Conservation (phyloP, 2,329 filamentous ascomycete genomes). For the Botryotinia calthae region DNA sequence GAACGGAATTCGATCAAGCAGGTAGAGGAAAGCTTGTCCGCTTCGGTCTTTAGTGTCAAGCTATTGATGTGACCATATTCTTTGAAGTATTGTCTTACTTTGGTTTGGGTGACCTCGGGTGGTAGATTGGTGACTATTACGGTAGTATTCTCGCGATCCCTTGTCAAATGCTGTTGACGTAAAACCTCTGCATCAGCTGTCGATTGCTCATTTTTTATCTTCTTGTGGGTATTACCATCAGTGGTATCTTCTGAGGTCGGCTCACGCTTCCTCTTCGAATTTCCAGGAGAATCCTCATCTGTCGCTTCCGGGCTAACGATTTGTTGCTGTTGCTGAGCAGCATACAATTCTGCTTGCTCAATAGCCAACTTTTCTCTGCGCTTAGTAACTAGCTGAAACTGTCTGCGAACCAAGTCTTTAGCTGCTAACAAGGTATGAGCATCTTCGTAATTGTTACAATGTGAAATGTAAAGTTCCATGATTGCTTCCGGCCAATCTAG, state of each 20-base stretch:
- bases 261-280: slow-evolving; percentile 73
- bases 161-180: slow-evolving; percentile 53
- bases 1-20: slow-evolving; percentile 84
- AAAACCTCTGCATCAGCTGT: slow-evolving; percentile 41
- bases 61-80: slow-evolving; percentile 84
- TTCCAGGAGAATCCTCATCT: slow-evolving; percentile 28
- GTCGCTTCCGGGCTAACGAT: slow-evolving; percentile 35
- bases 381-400: slow-evolving; percentile 59
- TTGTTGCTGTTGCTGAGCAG: slow-evolving; percentile 38
- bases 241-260: slow-evolving; percentile 48
- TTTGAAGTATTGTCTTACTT: slow-evolving; percentile 84
- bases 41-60: slow-evolving; percentile 64
- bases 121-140: slow-evolving; percentile 80
- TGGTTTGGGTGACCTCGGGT: slow-evolving; percentile 62
- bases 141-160: slow-evolving; percentile 88
- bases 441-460: slow-evolving; percentile 88
- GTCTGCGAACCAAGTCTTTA: slow-evolving; percentile 69
- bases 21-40: slow-evolving; percentile 58
- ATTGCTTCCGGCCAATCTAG: slow-evolving; percentile 77
- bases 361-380: slow-evolving; percentile 65
- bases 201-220: slow-evolving; percentile 48
- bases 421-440: slow-evolving; percentile 72
- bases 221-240: slow-evolving; percentile 60
- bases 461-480: slow-evolving; percentile 69
- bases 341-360: slow-evolving; percentile 55